Percentiles rank a stretch among this genome's conserved stretches.
Evolutionary conservation across 768 basidiomycete species (phyloP).

Genomic region (Mycena venus): DNA sequence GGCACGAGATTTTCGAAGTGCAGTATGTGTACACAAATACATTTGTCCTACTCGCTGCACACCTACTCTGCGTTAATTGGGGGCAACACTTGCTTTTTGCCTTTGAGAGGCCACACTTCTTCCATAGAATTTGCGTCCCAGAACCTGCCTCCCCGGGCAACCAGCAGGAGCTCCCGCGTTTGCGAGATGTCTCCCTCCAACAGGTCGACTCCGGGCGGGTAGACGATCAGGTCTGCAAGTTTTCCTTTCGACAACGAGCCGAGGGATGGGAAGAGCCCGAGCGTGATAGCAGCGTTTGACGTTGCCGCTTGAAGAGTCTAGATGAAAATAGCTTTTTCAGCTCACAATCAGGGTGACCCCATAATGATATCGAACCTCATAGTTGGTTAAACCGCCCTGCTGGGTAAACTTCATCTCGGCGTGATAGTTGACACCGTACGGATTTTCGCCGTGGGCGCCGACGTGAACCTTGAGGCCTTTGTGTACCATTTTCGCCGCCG

Average conservation of each 20-base stretch:
- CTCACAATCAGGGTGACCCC: too few relatives aligned
- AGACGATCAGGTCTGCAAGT: conserved; percentile 79
- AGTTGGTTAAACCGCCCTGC: conserved; percentile 76
- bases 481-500: conserved; percentile 77
- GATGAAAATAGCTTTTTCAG: not conserved
- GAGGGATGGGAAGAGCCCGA: conserved; percentile 72
- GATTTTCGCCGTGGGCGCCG: conserved; percentile 82
- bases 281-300: conserved; percentile 71
- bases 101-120: conserved; percentile 74
- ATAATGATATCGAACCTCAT: conserved; percentile 61
- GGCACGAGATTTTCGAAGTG: too few relatives aligned
- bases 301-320: conserved; percentile 81
- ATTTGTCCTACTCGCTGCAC: not conserved
- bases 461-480: conserved; percentile 74
- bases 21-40: not conserved
- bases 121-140: conserved; percentile 78
- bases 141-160: conserved; percentile 76
- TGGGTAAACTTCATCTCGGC: conserved; percentile 78
- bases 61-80: conserved; percentile 65
- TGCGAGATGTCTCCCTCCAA: conserved; percentile 63
- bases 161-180: conserved; percentile 66
- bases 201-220: conserved; percentile 71
- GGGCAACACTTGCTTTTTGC: conserved; percentile 67
- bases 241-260: conserved; percentile 76
- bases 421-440: conserved; percentile 82